Evolutionary conservation across 1,284 basidiomycete genomes (phyloP).

Genomic region (Phaffia rhodozyma): DNA sequence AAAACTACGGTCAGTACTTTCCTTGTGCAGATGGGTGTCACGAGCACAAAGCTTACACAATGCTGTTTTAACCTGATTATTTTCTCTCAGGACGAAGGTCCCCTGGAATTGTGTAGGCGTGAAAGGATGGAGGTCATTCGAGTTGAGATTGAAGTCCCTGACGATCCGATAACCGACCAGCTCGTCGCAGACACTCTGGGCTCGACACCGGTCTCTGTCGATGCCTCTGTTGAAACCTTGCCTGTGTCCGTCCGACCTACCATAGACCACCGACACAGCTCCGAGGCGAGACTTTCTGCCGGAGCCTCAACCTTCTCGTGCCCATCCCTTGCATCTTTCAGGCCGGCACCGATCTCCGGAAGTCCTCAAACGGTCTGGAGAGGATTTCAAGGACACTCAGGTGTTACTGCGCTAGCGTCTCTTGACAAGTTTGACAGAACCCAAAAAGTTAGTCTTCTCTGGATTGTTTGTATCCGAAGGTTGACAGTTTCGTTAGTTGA

Average conservation of each 20-base stretch:
- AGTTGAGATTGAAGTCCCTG: conserved; percentile 63
- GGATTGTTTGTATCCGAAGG: no score
- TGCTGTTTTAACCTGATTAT: conserved; percentile 1
- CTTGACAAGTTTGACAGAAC: no score
- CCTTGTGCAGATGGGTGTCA: no score
- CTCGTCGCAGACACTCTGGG: conserved; percentile 19
- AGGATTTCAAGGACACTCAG: no score
- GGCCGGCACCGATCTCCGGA: conserved; percentile 18
- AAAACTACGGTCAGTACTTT: conserved; percentile 50
- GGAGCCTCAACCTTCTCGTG: background rate
- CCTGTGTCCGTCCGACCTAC: no score
- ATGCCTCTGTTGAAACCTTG: no score
- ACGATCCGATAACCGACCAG: conserved; percentile 42
- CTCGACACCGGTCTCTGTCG: background rate
- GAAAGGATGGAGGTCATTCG: conserved; percentile 69
- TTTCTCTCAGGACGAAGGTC: conserved; percentile 48
- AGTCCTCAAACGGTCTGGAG: background rate
- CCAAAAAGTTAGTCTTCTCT: no score
- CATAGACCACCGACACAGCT: no score
- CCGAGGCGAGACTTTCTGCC: no score
- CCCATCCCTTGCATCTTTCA: conserved; percentile 47
- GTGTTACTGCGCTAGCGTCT: no score
- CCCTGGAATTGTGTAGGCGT: conserved; percentile 67
- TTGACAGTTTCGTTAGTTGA: no score
- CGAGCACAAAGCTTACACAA: no score